These are phyloP conservation scores for Agrocybe pediades DNA, from an alignment of 768 basidiomycete species.

Conservation along the genomic window DNA sequence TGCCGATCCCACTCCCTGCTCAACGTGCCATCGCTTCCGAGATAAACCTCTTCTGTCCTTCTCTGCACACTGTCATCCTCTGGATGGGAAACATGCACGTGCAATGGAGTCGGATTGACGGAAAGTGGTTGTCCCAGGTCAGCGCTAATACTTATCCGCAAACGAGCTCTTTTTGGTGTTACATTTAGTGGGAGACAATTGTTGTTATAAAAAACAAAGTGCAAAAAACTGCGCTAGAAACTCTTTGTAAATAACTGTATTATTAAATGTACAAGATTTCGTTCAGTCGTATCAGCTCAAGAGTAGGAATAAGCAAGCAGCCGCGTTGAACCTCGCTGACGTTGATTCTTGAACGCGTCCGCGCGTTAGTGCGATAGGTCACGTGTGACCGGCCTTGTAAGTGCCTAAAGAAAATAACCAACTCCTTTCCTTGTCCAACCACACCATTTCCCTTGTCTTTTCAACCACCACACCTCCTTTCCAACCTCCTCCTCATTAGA, in stretches of 20 bases:
- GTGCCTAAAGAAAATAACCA: not conserved
- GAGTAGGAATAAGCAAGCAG: too few species aligned
- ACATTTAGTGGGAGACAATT: too few species aligned
- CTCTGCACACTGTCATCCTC: not conserved
- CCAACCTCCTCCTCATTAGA: conserved; percentile 2
- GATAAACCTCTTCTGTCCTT: conserved; percentile 4
- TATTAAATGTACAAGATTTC: too few species aligned
- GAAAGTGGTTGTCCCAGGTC: conserved; percentile 15
- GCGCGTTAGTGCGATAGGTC: not conserved
- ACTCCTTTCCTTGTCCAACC: not conserved
- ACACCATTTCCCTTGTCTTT: conserved; percentile 1
- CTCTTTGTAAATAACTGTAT: too few species aligned
- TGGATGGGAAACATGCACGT: conserved; percentile 7
- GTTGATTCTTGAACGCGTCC: too few species aligned
- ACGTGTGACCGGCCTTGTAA: not conserved
- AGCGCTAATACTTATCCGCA: conserved; percentile 10
- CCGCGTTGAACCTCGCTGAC: too few species aligned
- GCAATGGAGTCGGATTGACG: conserved; percentile 9
- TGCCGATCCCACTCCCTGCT: not conserved
- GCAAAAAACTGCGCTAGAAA: too few species aligned
- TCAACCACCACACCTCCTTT: not conserved
- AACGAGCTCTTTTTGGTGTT: too few species aligned
- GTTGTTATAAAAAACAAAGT: too few species aligned
- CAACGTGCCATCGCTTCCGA: conserved; percentile 8
- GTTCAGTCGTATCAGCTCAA: too few species aligned